Evolutionary conservation across 345 rosid genomes (phyloP).

Genomic region (Durio zibethinus): DNA sequence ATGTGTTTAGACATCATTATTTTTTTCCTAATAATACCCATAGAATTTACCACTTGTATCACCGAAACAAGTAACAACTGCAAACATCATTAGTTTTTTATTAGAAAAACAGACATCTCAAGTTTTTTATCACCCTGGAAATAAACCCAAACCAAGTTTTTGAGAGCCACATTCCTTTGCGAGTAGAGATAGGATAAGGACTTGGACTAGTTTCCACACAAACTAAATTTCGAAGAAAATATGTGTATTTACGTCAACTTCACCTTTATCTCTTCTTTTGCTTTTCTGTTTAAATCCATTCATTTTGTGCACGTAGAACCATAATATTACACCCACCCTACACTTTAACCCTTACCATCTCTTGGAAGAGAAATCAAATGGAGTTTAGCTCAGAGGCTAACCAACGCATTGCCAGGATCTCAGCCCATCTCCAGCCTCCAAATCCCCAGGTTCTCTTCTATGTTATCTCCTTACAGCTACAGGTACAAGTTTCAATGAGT

Average conservation of each 20-base stretch:
- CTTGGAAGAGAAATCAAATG: constrained; percentile 27
- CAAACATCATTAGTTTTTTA: background rate
- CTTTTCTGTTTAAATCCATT: constrained; percentile 12
- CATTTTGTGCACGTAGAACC: constrained; percentile 3
- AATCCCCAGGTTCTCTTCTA: constrained; percentile 42
- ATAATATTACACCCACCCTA: constrained; percentile 1
- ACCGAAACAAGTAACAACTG: background rate
- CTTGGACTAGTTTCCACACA: constrained; percentile 46
- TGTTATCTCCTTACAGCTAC: background rate
- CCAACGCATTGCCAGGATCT: constrained; percentile 53
- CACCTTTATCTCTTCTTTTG: constrained; percentile 31
- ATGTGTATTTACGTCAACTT: constrained; percentile 36
- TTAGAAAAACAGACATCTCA: background rate
- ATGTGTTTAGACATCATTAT: too few relatives aligned
- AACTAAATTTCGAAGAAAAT: constrained; percentile 11
- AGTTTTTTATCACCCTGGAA: background rate
- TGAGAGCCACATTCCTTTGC: constrained; percentile 37
- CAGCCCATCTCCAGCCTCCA: constrained; percentile 64
- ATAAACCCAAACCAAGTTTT: background rate
- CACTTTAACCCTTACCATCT: background rate
- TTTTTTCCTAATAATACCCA: too few relatives aligned
- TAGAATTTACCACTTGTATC: background rate
- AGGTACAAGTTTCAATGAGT: too few relatives aligned
- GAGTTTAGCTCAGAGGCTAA: constrained; percentile 46
- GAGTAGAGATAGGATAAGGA: constrained; percentile 48